Evolutionary conservation across 176 grass and related monocot species (phyloP).

Genomic region (Poa annua): DNA sequence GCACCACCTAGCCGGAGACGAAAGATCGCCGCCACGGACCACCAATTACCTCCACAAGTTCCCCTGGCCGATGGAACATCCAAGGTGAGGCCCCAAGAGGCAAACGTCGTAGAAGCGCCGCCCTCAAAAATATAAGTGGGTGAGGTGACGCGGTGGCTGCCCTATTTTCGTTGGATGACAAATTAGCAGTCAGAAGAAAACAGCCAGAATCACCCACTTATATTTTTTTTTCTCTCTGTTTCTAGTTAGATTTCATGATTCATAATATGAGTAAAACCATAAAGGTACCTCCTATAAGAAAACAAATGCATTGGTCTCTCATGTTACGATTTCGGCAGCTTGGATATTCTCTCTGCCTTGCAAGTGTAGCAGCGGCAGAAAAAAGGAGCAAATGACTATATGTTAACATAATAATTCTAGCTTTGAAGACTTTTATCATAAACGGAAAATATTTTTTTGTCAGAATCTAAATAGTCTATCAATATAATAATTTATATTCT

Average conservation of each 20-base stretch:
- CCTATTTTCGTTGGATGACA: not conserved
- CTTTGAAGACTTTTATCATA: not conserved
- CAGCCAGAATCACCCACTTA: not conserved
- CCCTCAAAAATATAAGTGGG: no score
- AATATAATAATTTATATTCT: not conserved
- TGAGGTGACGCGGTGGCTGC: no score
- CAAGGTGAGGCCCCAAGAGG: no score
- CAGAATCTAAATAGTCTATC: not conserved
- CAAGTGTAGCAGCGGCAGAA: not conserved
- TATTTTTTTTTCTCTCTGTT: no score
- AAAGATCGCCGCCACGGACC: no score
- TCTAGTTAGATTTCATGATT: no score
- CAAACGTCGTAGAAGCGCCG: no score
- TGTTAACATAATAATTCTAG: not conserved
- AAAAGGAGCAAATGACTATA: not conserved
- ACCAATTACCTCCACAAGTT: no score
- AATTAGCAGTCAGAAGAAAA: not conserved
- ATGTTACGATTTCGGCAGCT: not conserved
- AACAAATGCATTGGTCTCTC: not conserved
- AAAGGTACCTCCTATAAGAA: not conserved
- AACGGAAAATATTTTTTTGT: not conserved
- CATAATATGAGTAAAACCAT: not conserved
- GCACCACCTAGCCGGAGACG: no score
- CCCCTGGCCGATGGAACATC: no score
- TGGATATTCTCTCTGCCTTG: not conserved